Evolutionary conservation across 257 asterid genomes (phyloP).

Genomic region (Penstemon newberryi): DNA sequence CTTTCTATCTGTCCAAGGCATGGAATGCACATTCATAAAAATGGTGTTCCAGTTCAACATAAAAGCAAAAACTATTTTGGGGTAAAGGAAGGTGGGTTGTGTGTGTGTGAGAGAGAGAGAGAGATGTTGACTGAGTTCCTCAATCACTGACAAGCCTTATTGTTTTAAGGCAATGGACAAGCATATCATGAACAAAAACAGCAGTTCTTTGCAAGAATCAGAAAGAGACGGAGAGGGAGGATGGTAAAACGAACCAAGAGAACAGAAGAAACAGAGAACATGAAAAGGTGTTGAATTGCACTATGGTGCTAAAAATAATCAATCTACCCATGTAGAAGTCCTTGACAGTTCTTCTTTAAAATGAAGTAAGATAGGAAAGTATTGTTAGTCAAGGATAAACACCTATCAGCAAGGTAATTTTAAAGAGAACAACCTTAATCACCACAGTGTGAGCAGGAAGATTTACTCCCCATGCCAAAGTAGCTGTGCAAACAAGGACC

Average conservation of each 20-base stretch:
- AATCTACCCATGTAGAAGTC: constrained; percentile 6
- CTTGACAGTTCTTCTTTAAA: constrained; percentile 10
- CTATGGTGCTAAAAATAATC: not conserved
- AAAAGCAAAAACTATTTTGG: not conserved
- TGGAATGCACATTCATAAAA: constrained; percentile 11
- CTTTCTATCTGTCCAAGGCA: constrained; percentile 1
- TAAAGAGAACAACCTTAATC: constrained; percentile 74
- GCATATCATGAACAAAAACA: constrained; percentile 5
- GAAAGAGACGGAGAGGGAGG: not conserved
- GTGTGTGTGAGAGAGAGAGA: constrained; percentile 4
- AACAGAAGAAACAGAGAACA: not conserved
- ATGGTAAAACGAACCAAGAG: constrained; percentile 16
- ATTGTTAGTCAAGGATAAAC: not conserved
- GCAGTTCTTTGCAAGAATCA: constrained; percentile 18
- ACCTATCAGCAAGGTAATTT: constrained; percentile 27
- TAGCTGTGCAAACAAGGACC: constrained; percentile 99
- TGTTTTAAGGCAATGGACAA: constrained; percentile 15
- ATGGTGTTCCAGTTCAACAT: constrained; percentile 3
- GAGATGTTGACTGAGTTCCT: constrained; percentile 1
- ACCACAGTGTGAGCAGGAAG: constrained; percentile 99
- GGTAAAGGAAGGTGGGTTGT: not conserved
- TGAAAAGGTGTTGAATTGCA: constrained; percentile 2
- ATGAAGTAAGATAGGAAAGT: not conserved
- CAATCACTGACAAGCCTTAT: not conserved
- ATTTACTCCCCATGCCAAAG: constrained; percentile 99